phyloP scores from a whole-genome alignment of 192 early-diverging fungal genomes.

The Entophlyctis luteolus region DNA sequence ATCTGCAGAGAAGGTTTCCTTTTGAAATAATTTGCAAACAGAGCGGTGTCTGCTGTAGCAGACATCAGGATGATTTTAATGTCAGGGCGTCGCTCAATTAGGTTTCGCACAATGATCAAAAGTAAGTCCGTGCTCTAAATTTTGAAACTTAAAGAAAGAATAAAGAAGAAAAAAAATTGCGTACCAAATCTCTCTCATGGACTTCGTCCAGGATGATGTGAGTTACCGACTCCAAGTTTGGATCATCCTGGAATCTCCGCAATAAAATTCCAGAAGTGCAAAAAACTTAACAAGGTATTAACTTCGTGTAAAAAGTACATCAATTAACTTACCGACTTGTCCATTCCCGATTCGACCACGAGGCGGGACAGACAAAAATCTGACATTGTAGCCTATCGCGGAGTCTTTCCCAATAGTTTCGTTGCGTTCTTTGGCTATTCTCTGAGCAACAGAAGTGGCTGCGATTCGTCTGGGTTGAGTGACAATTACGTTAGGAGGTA shows the following conservation, averaged over 20 bases:
- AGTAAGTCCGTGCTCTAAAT: slow-evolving; percentile 70
- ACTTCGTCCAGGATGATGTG: slow-evolving; percentile 80
- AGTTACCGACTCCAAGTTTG: slow-evolving; percentile 53
- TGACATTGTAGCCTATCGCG: slow-evolving; percentile 53
- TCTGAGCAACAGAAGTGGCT: slow-evolving; percentile 60
- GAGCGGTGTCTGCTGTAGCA: slow-evolving; percentile 77
- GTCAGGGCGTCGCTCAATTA: slow-evolving; percentile 51
- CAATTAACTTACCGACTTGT: slow-evolving; percentile 28
- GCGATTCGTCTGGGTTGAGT: slow-evolving; percentile 88
- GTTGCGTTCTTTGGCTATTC: slow-evolving; percentile 59
- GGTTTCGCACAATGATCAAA: slow-evolving; percentile 67
- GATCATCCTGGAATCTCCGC: slow-evolving; percentile 63
- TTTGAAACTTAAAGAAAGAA: slow-evolving; percentile 4
- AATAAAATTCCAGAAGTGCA: slow-evolving; percentile 72
- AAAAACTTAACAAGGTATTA: slow-evolving; percentile 55
- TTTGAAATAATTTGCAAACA: slow-evolving; percentile 73
- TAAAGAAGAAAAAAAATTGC: slow-evolving; percentile 1
- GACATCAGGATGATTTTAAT: slow-evolving; percentile 86
- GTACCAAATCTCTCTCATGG: slow-evolving; percentile 65
- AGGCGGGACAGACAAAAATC: slow-evolving; percentile 41
- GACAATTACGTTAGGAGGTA: slow-evolving; percentile 67
- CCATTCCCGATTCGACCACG: slow-evolving; percentile 42
- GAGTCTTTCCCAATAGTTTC: slow-evolving; percentile 44
- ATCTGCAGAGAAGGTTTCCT: not conserved
- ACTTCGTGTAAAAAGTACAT: slow-evolving; percentile 8